phyloP scores from a whole-genome alignment of 1,284 basidiomycete species.

The Ceratobasidium sp. region DNA sequence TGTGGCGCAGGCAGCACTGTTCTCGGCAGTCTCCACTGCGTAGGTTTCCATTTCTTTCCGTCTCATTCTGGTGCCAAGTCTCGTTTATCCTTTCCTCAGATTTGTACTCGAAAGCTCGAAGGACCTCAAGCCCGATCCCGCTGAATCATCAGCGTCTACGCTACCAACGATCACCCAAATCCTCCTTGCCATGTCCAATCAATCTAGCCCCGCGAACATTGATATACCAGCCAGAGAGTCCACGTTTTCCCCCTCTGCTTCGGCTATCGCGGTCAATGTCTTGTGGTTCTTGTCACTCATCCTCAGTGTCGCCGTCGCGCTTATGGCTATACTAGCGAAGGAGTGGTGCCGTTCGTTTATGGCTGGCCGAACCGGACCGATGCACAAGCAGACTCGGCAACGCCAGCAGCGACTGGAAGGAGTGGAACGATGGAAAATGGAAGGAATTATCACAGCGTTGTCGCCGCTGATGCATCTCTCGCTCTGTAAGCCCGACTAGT shows the following conservation, averaged over 20 bases:
- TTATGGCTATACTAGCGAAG: not conserved
- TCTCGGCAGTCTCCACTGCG: conserved; percentile 5
- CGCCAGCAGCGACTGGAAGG: conserved; percentile 10
- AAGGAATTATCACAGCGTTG: not conserved
- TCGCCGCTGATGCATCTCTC: conserved; percentile 12
- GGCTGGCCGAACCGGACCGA: not conserved
- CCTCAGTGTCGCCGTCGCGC: not conserved
- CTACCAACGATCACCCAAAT: not conserved
- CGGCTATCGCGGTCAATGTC: conserved; percentile 1
- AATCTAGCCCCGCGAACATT: not conserved
- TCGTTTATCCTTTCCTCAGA: not conserved
- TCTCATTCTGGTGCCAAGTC: too few relatives aligned
- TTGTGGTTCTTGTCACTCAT: not conserved
- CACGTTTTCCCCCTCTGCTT: not conserved
- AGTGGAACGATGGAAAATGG: conserved; percentile 33
- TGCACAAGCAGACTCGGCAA: conserved; percentile 3
- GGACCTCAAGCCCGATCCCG: conserved; percentile 2
- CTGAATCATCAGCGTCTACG: not conserved
- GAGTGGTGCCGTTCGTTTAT: not conserved
- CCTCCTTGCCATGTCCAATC: not conserved
- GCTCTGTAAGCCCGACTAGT: not conserved
- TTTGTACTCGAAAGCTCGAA: conserved; percentile 18
- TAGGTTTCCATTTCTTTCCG: not conserved
- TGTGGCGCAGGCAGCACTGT: not conserved
- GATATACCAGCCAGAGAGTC: not conserved